Conservation (phyloP, 2,329 filamentous ascomycete genomes). For the Neonectria sp. region DNA sequence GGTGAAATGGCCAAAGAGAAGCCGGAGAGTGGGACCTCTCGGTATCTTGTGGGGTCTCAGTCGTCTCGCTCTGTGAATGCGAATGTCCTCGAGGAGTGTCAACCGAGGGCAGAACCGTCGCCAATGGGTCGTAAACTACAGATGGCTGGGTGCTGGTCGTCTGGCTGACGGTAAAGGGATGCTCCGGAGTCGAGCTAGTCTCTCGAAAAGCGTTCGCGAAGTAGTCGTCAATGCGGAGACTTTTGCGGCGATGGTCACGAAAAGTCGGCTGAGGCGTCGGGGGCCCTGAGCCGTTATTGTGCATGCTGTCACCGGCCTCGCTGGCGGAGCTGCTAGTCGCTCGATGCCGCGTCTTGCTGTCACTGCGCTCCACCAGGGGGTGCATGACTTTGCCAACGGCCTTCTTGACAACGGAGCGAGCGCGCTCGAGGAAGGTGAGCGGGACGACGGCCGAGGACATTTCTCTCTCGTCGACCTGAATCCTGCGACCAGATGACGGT, state of each 20-base stretch:
- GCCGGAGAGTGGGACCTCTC: slow-evolving; percentile 48
- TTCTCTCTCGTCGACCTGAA: slow-evolving; percentile 93
- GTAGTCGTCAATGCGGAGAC: slow-evolving; percentile 69
- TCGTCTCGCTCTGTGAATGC: slow-evolving; percentile 46
- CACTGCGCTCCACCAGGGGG: slow-evolving; percentile 70
- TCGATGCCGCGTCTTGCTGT: slow-evolving; percentile 68
- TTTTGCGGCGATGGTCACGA: slow-evolving; percentile 67
- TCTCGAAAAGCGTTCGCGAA: slow-evolving; percentile 62
- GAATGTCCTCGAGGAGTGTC: slow-evolving; percentile 44
- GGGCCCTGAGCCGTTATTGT: slow-evolving; percentile 54
- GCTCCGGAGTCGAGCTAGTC: slow-evolving; percentile 39
- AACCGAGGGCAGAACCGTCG: slow-evolving; percentile 54
- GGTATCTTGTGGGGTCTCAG: slow-evolving; percentile 40
- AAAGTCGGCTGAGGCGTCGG: slow-evolving; percentile 65
- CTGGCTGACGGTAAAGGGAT: slow-evolving; percentile 46
- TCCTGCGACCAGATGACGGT: slow-evolving; percentile 84
- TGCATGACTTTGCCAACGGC: slow-evolving; percentile 75
- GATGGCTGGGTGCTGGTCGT: slow-evolving; percentile 42
- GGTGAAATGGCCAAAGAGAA: slow-evolving; percentile 50
- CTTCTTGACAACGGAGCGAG: slow-evolving; percentile 83
- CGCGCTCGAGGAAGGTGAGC: slow-evolving; percentile 87
- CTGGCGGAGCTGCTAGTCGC: slow-evolving; percentile 76
- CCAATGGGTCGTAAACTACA: slow-evolving; percentile 57
- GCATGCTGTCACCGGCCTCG: slow-evolving; percentile 71
- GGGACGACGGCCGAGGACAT: slow-evolving; percentile 92